These are phyloP conservation scores for Rhodamnia argentea DNA, from an alignment of 345 rosid species.

Conservation along the genomic window DNA sequence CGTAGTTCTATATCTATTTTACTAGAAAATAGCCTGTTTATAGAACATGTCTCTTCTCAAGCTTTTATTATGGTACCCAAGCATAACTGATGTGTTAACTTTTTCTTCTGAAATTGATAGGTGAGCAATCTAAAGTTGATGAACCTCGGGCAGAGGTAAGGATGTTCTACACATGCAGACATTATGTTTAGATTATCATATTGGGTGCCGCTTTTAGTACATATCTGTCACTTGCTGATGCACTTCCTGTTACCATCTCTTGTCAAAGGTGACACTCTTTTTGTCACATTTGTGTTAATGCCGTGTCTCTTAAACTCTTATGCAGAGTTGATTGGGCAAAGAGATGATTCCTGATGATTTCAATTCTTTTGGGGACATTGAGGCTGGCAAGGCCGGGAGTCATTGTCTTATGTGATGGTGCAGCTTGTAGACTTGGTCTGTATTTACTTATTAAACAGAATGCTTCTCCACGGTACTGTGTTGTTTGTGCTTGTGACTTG, in stretches of 20 bases:
- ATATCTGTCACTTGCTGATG: background rate
- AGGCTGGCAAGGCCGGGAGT: background rate
- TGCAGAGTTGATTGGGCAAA: constrained; percentile 14
- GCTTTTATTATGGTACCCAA: background rate
- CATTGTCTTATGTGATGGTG: background rate
- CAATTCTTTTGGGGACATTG: background rate
- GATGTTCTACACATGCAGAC: background rate
- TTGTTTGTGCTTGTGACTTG: background rate
- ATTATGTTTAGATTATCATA: background rate
- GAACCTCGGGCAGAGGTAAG: constrained; percentile 45
- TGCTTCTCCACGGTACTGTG: background rate
- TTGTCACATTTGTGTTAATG: background rate
- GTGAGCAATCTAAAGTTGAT: constrained; percentile 48
- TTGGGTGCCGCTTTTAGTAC: background rate
- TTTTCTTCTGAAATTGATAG: constrained; percentile 18
- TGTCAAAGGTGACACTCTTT: background rate
- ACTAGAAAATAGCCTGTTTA: background rate
- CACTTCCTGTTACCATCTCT: background rate
- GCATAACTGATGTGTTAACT: background rate
- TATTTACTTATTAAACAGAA: background rate
- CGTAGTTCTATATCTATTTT: background rate
- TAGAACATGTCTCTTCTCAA: background rate
- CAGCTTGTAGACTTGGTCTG: background rate
- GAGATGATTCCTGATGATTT: background rate
- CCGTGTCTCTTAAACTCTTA: background rate